These are phyloP conservation scores for Fusarium sp. DNA, from an alignment of 2,329 filamentous ascomycete genomes.

Conservation along the genomic window DNA sequence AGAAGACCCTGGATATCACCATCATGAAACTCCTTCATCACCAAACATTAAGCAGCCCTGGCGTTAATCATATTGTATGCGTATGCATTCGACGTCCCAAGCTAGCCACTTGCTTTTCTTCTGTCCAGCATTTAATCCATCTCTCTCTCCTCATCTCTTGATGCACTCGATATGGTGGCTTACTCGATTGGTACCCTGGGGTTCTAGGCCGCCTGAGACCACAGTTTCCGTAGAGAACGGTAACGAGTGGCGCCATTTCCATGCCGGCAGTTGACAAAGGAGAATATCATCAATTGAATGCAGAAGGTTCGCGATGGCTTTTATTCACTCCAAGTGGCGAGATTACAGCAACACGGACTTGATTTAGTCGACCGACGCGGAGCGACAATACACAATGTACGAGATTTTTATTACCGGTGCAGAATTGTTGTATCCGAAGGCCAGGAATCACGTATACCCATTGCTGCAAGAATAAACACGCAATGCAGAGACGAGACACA, in stretches of 20 bases:
- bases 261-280: conserved; percentile 32
- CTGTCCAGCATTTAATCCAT: not conserved
- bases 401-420: not conserved
- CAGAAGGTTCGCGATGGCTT: not conserved
- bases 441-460: not conserved
- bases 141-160: not conserved
- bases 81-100: conserved; percentile 12
- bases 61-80: conserved; percentile 23
- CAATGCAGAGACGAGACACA: conserved; percentile 15
- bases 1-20: conserved; percentile 38
- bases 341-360: not conserved
- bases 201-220: conserved; percentile 33
- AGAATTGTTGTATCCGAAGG: not conserved
- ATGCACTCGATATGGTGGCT: conserved; percentile 19
- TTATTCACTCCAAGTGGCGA: conserved; percentile 1
- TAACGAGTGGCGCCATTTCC: conserved; percentile 22
- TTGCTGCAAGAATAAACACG: not conserved
- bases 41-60: conserved; percentile 28
- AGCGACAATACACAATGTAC: not conserved
- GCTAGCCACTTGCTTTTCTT: conserved; percentile 16
- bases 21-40: not conserved
- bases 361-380: not conserved
- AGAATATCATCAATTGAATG: not conserved
- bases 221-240: conserved; percentile 6
- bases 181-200: conserved; percentile 1